Conservation (phyloP, 2,329 filamentous ascomycete genomes). For the Alternaria gaisen region DNA sequence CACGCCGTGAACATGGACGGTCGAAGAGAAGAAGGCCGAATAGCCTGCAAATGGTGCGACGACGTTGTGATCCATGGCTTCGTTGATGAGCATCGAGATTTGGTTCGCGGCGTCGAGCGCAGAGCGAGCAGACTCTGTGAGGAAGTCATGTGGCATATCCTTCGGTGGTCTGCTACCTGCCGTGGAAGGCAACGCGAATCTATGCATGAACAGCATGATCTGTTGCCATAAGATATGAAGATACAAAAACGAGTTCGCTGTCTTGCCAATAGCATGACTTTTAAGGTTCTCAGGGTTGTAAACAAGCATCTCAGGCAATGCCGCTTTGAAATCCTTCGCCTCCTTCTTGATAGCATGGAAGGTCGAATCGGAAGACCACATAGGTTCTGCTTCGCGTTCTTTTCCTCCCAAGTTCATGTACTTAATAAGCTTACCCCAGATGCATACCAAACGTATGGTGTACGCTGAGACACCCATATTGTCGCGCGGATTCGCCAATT, state of each 20-base stretch:
- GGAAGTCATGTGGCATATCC: slow-evolving; percentile 79
- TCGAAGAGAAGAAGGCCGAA: slow-evolving; percentile 90
- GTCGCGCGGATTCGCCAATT: slow-evolving; percentile 71
- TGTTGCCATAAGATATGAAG: slow-evolving; percentile 91
- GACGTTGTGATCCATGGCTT: slow-evolving; percentile 80
- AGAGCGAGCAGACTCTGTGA: slow-evolving; percentile 76
- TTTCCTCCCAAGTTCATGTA: slow-evolving; percentile 92
- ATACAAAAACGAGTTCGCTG: slow-evolving; percentile 91
- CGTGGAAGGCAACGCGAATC: slow-evolving; percentile 78
- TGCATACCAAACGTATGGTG: slow-evolving; percentile 81
- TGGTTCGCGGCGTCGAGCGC: slow-evolving; percentile 85
- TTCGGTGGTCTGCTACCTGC: slow-evolving; percentile 70
- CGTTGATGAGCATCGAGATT: slow-evolving; percentile 84
- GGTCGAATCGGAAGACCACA: slow-evolving; percentile 84
- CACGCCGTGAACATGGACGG: slow-evolving; percentile 91
- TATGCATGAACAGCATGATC: slow-evolving; percentile 87
- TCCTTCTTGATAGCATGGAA: slow-evolving; percentile 76
- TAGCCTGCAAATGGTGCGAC: slow-evolving; percentile 95
- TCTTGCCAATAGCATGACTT: slow-evolving; percentile 81
- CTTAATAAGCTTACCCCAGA: slow-evolving; percentile 90
- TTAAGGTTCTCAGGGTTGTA: slow-evolving; percentile 86
- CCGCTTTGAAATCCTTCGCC: slow-evolving; percentile 73
- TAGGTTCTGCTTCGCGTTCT: slow-evolving; percentile 75
- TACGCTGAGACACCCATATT: slow-evolving; percentile 97
- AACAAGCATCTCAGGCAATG: slow-evolving; percentile 74